Percentiles rank a stretch among this genome's conserved stretches.
Evolutionary conservation across 2,329 filamentous ascomycete species (phyloP).

Genomic region (Polychaeton citri): DNA sequence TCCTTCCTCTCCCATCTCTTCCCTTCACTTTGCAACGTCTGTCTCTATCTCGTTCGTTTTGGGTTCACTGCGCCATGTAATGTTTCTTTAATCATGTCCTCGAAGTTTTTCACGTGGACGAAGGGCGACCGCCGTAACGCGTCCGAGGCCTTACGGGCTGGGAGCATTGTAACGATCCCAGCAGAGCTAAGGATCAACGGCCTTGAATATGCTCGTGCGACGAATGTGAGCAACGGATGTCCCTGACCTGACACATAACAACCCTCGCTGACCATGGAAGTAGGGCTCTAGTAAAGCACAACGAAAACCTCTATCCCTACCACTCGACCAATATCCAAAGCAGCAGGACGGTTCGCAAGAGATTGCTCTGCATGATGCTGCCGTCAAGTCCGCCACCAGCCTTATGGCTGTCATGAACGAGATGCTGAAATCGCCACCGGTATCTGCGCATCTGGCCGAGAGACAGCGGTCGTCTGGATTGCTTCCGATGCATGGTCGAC

Average conservation of each 20-base stretch:
- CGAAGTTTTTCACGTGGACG: constrained; percentile 32
- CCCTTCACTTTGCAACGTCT: too few relatives aligned
- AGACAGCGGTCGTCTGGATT: constrained; percentile 17
- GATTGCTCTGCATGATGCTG: constrained; percentile 16
- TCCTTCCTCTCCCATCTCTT: too few relatives aligned
- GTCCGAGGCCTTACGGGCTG: constrained; percentile 21
- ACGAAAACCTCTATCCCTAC: constrained; percentile 15
- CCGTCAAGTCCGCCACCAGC: constrained; percentile 19
- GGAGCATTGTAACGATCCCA: constrained; percentile 26
- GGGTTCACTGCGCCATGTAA: constrained; percentile 2
- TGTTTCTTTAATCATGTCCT: constrained; percentile 17
- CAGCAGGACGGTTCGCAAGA: background rate
- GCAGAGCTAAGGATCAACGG: constrained; percentile 17
- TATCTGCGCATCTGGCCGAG: constrained; percentile 17
- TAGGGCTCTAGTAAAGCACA: constrained; percentile 8
- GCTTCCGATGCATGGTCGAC: constrained; percentile 23
- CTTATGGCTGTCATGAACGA: constrained; percentile 30
- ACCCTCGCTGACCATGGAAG: constrained; percentile 1
- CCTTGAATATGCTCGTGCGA: constrained; percentile 9
- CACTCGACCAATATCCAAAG: constrained; percentile 7
- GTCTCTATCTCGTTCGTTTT: constrained; percentile 1
- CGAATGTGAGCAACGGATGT: constrained; percentile 11
- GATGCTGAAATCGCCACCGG: constrained; percentile 27
- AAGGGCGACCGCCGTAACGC: constrained; percentile 24
- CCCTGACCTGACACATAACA: too few relatives aligned